Conservation (phyloP, 1,284 basidiomycete species). For the Ganoderma lucidum region DNA sequence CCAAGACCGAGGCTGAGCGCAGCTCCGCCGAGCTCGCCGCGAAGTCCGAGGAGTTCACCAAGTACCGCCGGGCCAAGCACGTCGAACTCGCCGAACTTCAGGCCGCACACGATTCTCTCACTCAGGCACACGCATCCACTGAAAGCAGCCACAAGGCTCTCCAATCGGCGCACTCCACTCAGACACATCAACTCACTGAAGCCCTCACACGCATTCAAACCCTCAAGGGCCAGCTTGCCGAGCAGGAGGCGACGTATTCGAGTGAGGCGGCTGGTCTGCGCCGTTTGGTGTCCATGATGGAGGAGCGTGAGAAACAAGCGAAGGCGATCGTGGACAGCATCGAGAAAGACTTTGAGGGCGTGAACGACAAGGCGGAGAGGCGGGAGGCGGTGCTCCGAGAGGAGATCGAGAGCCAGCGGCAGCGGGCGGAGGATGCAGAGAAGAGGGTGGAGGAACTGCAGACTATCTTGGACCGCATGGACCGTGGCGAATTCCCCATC, state of each 20-base stretch:
- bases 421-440: slow-evolving; percentile 68
- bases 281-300: slow-evolving; percentile 80
- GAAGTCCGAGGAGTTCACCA: slow-evolving; percentile 78
- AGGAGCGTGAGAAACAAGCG: slow-evolving; percentile 82
- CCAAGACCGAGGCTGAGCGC: slow-evolving; percentile 77
- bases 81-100: slow-evolving; percentile 79
- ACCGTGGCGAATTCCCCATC: slow-evolving; percentile 70
- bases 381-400: slow-evolving; percentile 70
- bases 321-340: slow-evolving; percentile 81
- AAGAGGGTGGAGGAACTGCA: slow-evolving; percentile 67
- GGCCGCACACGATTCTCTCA: slow-evolving; percentile 71
- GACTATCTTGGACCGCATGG: slow-evolving; percentile 68
- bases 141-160: slow-evolving; percentile 73
- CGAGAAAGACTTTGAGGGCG: slow-evolving; percentile 79
- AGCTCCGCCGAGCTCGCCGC: slow-evolving; percentile 63
- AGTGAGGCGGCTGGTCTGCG: slow-evolving; percentile 77
- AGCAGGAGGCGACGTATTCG: slow-evolving; percentile 81
- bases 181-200: slow-evolving; percentile 74
- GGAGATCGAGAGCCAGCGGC: slow-evolving; percentile 71
- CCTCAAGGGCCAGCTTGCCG: slow-evolving; percentile 75
- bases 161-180: slow-evolving; percentile 71
- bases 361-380: slow-evolving; percentile 73
- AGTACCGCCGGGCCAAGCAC: slow-evolving; percentile 76
- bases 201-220: slow-evolving; percentile 76
- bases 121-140: slow-evolving; percentile 66